These are phyloP conservation scores for Soucietia sequanensis DNA, from an alignment of 805 yeast species.

Conservation along the genomic window DNA sequence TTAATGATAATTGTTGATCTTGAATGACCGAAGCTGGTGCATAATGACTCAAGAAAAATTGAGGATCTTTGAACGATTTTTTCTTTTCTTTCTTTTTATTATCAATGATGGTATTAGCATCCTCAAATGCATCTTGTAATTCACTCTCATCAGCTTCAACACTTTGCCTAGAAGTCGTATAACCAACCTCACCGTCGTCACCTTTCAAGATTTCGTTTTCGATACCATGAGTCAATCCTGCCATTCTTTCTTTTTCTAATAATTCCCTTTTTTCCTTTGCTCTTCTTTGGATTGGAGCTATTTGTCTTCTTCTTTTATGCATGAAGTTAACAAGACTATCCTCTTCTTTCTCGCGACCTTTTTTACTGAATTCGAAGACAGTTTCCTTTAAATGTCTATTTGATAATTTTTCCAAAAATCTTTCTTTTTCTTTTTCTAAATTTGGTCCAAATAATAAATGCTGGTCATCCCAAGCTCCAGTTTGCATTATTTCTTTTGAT, in stretches of 20 bases:
- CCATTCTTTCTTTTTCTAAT: conserved; percentile 67
- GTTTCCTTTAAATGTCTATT: conserved; percentile 79
- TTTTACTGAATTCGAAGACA: conserved; percentile 79
- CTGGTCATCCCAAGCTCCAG: conserved; percentile 84
- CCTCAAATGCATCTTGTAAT: conserved; percentile 49
- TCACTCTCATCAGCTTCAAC: conserved; percentile 44
- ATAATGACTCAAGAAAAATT: conserved; percentile 81
- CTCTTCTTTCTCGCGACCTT: conserved; percentile 44
- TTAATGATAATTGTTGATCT: conserved; percentile 67
- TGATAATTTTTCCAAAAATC: conserved; percentile 67
- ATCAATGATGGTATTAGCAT: conserved; percentile 43
- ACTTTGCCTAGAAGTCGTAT: conserved; percentile 36
- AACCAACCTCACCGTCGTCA: conserved; percentile 49
- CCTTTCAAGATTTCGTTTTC: conserved; percentile 71
- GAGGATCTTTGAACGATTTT: conserved; percentile 70
- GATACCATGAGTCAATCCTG: conserved; percentile 69
- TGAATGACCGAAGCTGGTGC: conserved; percentile 80
- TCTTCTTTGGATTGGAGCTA: conserved; percentile 82
- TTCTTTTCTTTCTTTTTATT: conserved; percentile 28
- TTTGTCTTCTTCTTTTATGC: conserved; percentile 81
- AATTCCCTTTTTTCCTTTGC: conserved; percentile 69
- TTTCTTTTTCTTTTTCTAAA: conserved; percentile 68
- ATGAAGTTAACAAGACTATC: conserved; percentile 76
- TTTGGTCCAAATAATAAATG: conserved; percentile 78
- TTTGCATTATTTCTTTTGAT: conserved; percentile 68